A percentile compares a stretch with the other conserved stretches of the same genome.
These are phyloP conservation scores for Haplosporangium gracile DNA, from an alignment of 192 early-diverging fungal genomes.

Conservation along the genomic window DNA sequence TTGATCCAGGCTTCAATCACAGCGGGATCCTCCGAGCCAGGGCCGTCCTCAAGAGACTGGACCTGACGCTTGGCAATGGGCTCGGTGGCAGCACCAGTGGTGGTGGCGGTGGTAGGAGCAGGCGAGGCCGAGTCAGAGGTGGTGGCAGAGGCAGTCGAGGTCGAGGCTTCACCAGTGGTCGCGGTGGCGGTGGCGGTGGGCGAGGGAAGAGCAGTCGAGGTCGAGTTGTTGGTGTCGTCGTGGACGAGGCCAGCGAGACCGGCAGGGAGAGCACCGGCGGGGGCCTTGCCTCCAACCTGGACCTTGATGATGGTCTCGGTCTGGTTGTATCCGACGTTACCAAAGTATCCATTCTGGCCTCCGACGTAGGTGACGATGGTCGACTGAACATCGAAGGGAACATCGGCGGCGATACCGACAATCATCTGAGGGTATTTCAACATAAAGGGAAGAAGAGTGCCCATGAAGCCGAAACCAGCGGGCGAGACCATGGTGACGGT, in stretches of 20 bases:
- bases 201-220: not conserved
- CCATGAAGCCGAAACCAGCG: constrained; percentile 35
- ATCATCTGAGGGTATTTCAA: constrained; percentile 21
- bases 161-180: not conserved
- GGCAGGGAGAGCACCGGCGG: constrained; percentile 7
- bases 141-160: not conserved
- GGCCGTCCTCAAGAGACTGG: constrained; percentile 2
- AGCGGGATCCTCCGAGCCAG: constrained; percentile 9
- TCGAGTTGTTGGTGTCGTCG: not conserved
- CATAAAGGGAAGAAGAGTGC: constrained; percentile 42
- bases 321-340: constrained; percentile 40
- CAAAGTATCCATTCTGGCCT: constrained; percentile 28
- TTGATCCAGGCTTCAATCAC: constrained; percentile 46
- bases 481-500: constrained; percentile 51
- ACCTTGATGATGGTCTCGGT: constrained; percentile 40
- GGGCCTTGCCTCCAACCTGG: constrained; percentile 33
- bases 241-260: constrained; percentile 6
- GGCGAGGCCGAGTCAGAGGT: constrained; percentile 5
- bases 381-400: constrained; percentile 47
- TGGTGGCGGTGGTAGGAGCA: not conserved
- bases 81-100: constrained; percentile 3
- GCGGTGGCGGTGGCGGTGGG: not conserved
- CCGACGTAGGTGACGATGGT: constrained; percentile 40
- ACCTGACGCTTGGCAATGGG: constrained; percentile 41
- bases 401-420: constrained; percentile 20